Percentiles rank a stretch among this genome's conserved stretches.
phyloP scores from a whole-genome alignment of 495 filamentous ascomycete genomes.

The Hyaloscypha variabilis region DNA sequence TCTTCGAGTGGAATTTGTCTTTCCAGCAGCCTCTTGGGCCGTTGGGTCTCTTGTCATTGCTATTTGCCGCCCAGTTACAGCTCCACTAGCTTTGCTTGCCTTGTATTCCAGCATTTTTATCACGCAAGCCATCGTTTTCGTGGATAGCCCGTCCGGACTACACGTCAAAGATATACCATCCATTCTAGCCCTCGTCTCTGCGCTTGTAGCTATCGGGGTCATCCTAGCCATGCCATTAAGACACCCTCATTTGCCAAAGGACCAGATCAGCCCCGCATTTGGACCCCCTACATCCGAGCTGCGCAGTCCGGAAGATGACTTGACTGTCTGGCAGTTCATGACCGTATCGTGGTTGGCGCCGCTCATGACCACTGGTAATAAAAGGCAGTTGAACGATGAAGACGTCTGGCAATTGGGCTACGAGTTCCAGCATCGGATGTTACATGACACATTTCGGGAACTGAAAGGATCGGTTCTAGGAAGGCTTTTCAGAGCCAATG shows the following conservation, averaged over 20 bases:
- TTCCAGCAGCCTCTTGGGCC: conserved; percentile 41
- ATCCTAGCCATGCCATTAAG: conserved; percentile 76
- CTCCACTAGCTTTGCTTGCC: conserved; percentile 44
- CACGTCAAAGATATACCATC: conserved; percentile 40
- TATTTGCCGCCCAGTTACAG: conserved; percentile 49
- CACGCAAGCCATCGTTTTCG: conserved; percentile 40
- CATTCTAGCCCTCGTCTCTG: conserved; percentile 44
- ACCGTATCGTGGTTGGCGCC: conserved; percentile 82
- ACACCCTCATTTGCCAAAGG: conserved; percentile 55
- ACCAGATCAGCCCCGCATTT: conserved; percentile 63
- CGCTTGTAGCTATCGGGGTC: conserved; percentile 46
- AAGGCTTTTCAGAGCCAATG: conserved; percentile 73
- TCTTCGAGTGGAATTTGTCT: conserved; percentile 16
- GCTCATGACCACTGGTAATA: conserved; percentile 63
- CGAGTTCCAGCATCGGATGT: conserved; percentile 72
- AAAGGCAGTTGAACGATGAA: conserved; percentile 66
- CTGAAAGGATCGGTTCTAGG: conserved; percentile 70
- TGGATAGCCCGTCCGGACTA: conserved; percentile 33
- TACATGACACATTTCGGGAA: conserved; percentile 73
- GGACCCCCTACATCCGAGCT: conserved; percentile 57
- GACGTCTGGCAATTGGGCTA: conserved; percentile 78
- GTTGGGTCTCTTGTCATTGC: conserved; percentile 46
- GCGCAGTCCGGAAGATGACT: conserved; percentile 80
- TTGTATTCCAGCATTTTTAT: conserved; percentile 38
- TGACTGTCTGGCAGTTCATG: conserved; percentile 80